phyloP scores from a whole-genome alignment of 148 eudicot genomes.

The Talinum fruticosum region DNA sequence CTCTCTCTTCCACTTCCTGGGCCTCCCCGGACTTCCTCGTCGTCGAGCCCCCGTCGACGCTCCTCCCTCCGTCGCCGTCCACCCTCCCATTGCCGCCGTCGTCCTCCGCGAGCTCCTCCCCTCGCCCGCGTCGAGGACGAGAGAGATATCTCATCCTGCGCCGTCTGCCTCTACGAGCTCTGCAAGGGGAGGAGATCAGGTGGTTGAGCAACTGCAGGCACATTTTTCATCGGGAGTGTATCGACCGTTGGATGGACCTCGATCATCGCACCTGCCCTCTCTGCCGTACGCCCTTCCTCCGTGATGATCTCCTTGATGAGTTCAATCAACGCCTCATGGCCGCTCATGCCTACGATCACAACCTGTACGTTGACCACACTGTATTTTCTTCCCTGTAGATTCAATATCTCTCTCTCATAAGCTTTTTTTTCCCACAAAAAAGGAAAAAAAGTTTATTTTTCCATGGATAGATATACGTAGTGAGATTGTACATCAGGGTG shows the following conservation, averaged over 20 bases:
- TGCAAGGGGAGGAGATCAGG: slow-evolving; percentile 29
- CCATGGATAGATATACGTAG: slow-evolving; percentile 12
- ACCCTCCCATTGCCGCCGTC: slow-evolving; percentile 1
- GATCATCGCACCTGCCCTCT: slow-evolving; percentile 49
- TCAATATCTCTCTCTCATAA: background rate
- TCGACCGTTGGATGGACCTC: slow-evolving; percentile 57
- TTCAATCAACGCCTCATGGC: slow-evolving; percentile 29
- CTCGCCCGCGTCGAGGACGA: slow-evolving; percentile 18
- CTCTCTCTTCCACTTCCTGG: slow-evolving; percentile 19
- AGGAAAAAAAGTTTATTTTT: background rate
- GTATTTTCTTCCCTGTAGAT: slow-evolving; percentile 20
- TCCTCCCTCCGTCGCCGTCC: background rate
- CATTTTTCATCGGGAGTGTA: slow-evolving; percentile 38
- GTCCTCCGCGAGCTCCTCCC: slow-evolving; percentile 28
- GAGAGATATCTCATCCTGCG: slow-evolving; percentile 11
- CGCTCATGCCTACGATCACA: background rate
- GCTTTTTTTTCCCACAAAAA: background rate
- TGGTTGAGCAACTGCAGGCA: slow-evolving; percentile 42
- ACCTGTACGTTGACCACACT: slow-evolving; percentile 18
- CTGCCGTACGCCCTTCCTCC: slow-evolving; percentile 38
- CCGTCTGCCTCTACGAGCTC: slow-evolving; percentile 42
- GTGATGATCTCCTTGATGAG: slow-evolving; percentile 16
- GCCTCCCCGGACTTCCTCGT: slow-evolving; percentile 22
- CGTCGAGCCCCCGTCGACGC: slow-evolving; percentile 13
- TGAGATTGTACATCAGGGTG: slow-evolving; percentile 21